Evolutionary conservation across 176 grass and related monocot genomes (phyloP), one percentile per base, ranked within the genome.

Genomic region (Carex parvula): DNA sequence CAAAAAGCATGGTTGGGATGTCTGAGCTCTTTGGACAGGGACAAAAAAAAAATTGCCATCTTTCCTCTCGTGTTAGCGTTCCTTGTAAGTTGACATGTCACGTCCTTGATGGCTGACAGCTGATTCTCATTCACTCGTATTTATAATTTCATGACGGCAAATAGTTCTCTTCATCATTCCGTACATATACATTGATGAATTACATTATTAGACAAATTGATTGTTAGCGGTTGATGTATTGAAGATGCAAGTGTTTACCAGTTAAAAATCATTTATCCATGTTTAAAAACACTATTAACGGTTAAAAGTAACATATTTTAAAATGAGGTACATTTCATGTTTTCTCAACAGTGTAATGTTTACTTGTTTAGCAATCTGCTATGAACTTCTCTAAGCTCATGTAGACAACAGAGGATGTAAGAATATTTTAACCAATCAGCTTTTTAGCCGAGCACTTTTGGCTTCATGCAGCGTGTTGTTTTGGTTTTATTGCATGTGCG

Each of bases 1-100:
- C 42, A 73, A 22, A 53, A 48, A 42, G 70, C 39, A 48, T 73
- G 50, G 44, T 46, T 75, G 21, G 10, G 70, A 75, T 75, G 70
- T 52, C 70, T 53, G 70, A 75, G 12, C 70, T 74, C 42, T 75
- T 53, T 75, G 44, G 70, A 75, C 44, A 53, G 20, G 10, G 70
- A 75, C 70, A 75, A 75, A 54, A 30, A 26, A 54, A 15, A 54
- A 30, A 24, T 75, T 75, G 71, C 24, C 17, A 21, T 4, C 13
- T 54, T 75, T 75, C 46, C 71, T 75, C 12, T 75, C 46, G 46
- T 53, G 48, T 75, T 22, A 75, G 21, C 22, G 46, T 53, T 55
- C 21, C 22, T 54, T 21, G 71, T 75, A 75, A 75, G 71, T 75
- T 75, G 16, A 75, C 46, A 52, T 54, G 71, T 75, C 71, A 53